phyloP scores from a whole-genome alignment of 169 alveolate genomes.

The Amoebophrya sp. region DNA sequence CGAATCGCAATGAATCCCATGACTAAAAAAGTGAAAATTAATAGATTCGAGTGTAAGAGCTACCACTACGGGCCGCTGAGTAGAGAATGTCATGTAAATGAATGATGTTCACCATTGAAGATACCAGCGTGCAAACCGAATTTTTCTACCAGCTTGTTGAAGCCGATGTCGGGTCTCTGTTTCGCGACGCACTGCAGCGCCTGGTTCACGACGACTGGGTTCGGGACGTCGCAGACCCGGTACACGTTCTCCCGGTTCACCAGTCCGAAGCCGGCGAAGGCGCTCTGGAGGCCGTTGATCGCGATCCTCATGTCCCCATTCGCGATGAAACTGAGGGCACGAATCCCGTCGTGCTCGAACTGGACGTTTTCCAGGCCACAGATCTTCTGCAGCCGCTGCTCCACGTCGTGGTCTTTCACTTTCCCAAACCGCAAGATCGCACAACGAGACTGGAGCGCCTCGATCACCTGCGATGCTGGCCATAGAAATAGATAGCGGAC shows the following conservation, averaged over 20 bases:
- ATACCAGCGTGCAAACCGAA: not conserved
- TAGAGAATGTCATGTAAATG: not conserved
- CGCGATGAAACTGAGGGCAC: conserved; percentile 83
- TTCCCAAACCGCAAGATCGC: conserved; percentile 85
- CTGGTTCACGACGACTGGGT: not conserved
- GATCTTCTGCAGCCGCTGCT: not conserved
- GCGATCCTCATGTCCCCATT: conserved; percentile 78
- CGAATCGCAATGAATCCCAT: no score
- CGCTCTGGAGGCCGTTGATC: conserved; percentile 83
- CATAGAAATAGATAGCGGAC: no score
- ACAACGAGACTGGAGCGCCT: conserved; percentile 63
- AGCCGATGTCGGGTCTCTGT: not conserved
- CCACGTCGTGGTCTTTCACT: conserved; percentile 71
- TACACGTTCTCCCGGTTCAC: conserved; percentile 84
- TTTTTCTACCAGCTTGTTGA: not conserved
- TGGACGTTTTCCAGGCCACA: conserved; percentile 43
- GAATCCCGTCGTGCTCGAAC: conserved; percentile 71
- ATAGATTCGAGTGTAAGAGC: not conserved
- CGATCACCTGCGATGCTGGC: not conserved
- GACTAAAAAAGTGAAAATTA: no score
- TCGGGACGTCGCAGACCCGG: conserved; percentile 40
- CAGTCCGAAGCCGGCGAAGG: conserved; percentile 77
- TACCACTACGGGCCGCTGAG: not conserved
- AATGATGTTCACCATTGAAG: not conserved
- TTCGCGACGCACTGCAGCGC: not conserved